Evolutionary conservation across 2,329 filamentous ascomycete genomes (phyloP).

Genomic region (Exophiala alcalophila): DNA sequence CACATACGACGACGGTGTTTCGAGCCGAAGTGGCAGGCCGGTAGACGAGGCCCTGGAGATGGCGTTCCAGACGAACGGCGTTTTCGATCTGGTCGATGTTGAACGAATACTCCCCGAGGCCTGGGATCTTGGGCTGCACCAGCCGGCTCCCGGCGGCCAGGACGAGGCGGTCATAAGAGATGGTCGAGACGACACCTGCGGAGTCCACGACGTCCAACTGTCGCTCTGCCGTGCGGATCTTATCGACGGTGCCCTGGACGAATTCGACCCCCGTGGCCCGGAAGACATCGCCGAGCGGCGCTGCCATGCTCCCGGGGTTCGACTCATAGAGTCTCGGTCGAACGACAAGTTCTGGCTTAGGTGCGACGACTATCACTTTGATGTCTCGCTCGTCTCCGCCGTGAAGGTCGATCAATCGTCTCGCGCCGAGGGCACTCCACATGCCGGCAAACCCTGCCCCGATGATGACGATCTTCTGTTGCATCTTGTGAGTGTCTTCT

Average conservation of each 20-base stretch:
- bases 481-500: slow-evolving; percentile 8
- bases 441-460: slow-evolving; percentile 40
- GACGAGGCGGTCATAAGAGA: slow-evolving; percentile 38
- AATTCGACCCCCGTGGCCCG: slow-evolving; percentile 32
- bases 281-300: slow-evolving; percentile 31
- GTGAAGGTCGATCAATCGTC: slow-evolving; percentile 33
- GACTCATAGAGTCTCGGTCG: slow-evolving; percentile 39
- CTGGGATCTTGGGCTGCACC: slow-evolving; percentile 32
- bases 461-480: slow-evolving; percentile 31
- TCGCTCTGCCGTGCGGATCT: slow-evolving; percentile 14
- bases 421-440: slow-evolving; percentile 40
- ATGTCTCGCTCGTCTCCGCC: slow-evolving; percentile 22
- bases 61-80: slow-evolving; percentile 32
- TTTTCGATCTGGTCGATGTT: slow-evolving; percentile 36
- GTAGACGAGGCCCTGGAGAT: slow-evolving; percentile 32
- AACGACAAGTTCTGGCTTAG: slow-evolving; percentile 35
- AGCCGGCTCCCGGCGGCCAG: slow-evolving; percentile 40
- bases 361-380: slow-evolving; percentile 36
- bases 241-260: slow-evolving; percentile 5
- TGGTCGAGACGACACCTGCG: slow-evolving; percentile 9
- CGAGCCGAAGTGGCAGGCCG: slow-evolving; percentile 31
- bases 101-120: slow-evolving; percentile 37
- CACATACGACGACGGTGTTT: slow-evolving; percentile 39
- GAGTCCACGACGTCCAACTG: slow-evolving; percentile 18
- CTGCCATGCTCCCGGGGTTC: slow-evolving; percentile 31